A percentile compares a stretch with the other conserved stretches of the same genome.
These are phyloP conservation scores for Zygotorulaspora mrakii DNA, from an alignment of 1,139 yeast genomes.

Conservation along the genomic window DNA sequence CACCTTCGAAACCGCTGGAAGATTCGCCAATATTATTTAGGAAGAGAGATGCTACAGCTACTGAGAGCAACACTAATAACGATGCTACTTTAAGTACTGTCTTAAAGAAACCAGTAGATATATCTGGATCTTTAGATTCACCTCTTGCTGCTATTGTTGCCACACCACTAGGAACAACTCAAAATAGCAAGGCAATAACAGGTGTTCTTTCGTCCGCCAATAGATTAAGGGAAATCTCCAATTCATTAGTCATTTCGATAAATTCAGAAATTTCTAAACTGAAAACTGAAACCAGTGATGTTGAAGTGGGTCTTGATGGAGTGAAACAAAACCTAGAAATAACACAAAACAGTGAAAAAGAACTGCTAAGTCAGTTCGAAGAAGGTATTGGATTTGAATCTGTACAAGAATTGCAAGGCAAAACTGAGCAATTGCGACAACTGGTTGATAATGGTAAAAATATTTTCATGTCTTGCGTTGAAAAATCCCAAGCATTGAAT, in stretches of 20 bases:
- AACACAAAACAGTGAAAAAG: conserved; percentile 8
- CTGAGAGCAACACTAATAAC: too few relatives aligned
- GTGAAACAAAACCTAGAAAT: conserved; percentile 11
- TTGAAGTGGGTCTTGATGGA: conserved; percentile 10
- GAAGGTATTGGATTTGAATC: conserved; percentile 9
- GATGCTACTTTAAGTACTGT: too few relatives aligned
- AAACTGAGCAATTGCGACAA: conserved; percentile 11
- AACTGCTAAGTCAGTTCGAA: conserved; percentile 11
- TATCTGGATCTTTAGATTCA: conserved; percentile 18
- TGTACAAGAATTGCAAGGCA: conserved; percentile 10
- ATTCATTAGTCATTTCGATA: conserved; percentile 11
- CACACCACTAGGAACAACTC: conserved; percentile 8
- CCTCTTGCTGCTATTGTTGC: conserved; percentile 13
- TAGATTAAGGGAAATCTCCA: conserved; percentile 12
- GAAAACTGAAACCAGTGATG: conserved; percentile 12
- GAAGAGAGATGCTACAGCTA: conserved; percentile 7
- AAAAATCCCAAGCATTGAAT: conserved; percentile 58
- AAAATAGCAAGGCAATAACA: conserved; percentile 6
- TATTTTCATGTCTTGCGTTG: conserved; percentile 22
- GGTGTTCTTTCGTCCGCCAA: conserved; percentile 9
- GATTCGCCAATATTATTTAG: conserved; percentile 26
- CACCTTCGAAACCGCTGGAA: conserved; percentile 19
- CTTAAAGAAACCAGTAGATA: conserved; percentile 12
- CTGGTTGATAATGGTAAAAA: conserved; percentile 11
- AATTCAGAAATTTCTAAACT: conserved; percentile 13